phyloP scores from a whole-genome alignment of 768 basidiomycete species.

The Mrakia hoshinonis region DNA sequence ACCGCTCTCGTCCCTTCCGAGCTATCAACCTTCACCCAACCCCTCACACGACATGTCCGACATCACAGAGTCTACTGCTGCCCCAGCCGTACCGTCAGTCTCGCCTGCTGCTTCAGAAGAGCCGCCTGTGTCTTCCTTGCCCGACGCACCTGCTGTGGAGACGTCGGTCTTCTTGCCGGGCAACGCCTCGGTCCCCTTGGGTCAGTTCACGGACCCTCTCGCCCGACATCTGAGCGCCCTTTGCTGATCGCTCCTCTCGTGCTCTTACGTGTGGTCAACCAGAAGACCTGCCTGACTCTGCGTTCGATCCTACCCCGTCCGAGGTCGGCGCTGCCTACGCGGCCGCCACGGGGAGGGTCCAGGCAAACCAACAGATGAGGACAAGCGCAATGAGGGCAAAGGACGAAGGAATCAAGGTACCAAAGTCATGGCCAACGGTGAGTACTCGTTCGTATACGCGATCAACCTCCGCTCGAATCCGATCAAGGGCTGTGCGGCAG shows the following conservation, averaged over 20 bases:
- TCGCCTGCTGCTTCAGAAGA: too few species aligned
- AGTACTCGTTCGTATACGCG: not conserved
- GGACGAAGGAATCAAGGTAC: conserved; percentile 10
- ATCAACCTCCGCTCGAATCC: not conserved
- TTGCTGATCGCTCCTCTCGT: not conserved
- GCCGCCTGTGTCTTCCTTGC: too few species aligned
- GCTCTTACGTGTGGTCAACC: not conserved
- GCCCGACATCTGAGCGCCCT: not conserved
- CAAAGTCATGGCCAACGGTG: conserved; percentile 10
- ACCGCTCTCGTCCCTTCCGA: too few species aligned
- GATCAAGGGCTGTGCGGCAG: not conserved
- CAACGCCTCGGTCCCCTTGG: not conserved
- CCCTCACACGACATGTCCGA: too few species aligned
- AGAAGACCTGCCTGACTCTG: conserved; percentile 28
- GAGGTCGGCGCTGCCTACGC: conserved; percentile 19
- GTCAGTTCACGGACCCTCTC: not conserved
- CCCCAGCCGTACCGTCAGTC: too few species aligned
- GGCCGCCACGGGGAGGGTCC: not conserved
- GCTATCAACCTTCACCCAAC: too few species aligned
- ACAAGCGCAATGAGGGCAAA: conserved; percentile 26
- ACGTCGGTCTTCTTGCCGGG: not conserved
- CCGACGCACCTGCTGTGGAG: too few species aligned
- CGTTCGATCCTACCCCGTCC: conserved; percentile 21
- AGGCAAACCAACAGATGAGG: conserved; percentile 14
- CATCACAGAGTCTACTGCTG: too few species aligned